Conservation (phyloP, 257 asterid genomes). For the Datura wrightii region DNA sequence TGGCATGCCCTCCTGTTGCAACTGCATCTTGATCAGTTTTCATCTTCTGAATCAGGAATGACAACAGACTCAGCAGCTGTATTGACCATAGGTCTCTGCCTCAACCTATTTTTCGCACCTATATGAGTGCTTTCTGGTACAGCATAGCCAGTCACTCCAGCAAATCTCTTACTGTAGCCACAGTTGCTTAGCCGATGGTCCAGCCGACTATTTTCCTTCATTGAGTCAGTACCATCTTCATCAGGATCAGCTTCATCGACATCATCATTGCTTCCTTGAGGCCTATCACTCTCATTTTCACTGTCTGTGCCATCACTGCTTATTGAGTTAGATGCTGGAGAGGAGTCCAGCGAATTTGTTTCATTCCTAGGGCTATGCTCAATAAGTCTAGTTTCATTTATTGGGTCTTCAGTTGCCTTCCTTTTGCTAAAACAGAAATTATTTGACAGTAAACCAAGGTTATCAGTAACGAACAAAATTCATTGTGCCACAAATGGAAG, state of each 20-base stretch:
- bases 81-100: conserved; percentile 66
- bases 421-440: conserved; percentile 51
- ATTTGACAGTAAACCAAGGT: conserved; percentile 13
- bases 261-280: conserved; percentile 37
- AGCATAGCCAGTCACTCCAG: conserved; percentile 53
- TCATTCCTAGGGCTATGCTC: conserved; percentile 36
- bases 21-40: conserved; percentile 36
- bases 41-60: conserved; percentile 75
- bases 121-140: conserved; percentile 50
- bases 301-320: conserved; percentile 48
- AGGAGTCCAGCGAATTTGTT: conserved; percentile 38
- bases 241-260: conserved; percentile 38
- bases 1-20: neutral
- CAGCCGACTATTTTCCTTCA: conserved; percentile 38
- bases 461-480: conserved; percentile 2
- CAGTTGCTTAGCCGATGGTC: conserved; percentile 44
- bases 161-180: conserved; percentile 52
- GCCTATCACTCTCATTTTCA: conserved; percentile 38
- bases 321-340: conserved; percentile 42
- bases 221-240: conserved; percentile 35
- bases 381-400: conserved; percentile 35
- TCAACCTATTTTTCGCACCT: conserved; percentile 58
- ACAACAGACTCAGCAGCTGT: conserved; percentile 52
- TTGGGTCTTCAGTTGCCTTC: conserved; percentile 50
- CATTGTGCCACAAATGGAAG: neutral